Percentiles rank a stretch among this genome's conserved stretches.
phyloP scores from a whole-genome alignment of 495 filamentous ascomycete genomes.

The Tuber umbilicatum region DNA sequence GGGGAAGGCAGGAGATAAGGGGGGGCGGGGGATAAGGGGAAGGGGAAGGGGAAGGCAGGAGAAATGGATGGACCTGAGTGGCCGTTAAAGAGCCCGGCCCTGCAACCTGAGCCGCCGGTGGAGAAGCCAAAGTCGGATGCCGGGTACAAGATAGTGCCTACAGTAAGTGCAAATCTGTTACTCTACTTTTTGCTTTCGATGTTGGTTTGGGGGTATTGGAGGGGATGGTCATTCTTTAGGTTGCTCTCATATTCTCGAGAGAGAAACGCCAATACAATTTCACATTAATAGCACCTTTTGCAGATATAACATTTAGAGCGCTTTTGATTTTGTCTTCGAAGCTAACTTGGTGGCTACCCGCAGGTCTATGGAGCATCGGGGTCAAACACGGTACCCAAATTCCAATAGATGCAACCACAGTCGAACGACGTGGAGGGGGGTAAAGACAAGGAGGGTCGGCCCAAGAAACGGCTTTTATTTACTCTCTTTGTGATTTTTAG shows the following conservation, averaged over 20 bases:
- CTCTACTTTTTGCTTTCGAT: slow-evolving; percentile 5
- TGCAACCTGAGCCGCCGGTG: background rate
- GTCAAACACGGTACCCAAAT: slow-evolving; percentile 8
- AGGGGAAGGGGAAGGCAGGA: slow-evolving; percentile 20
- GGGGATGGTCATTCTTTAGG: background rate
- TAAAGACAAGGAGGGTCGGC: slow-evolving; percentile 20
- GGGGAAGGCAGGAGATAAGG: no score
- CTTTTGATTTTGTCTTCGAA: background rate
- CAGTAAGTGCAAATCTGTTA: slow-evolving; percentile 25
- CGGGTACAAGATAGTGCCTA: slow-evolving; percentile 38
- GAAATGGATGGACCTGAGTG: slow-evolving; percentile 24
- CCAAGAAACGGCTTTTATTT: slow-evolving; percentile 12
- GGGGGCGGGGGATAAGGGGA: no score
- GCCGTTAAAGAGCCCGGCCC: slow-evolving; percentile 34
- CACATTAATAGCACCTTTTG: background rate
- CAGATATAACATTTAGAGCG: no score
- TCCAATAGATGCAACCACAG: slow-evolving; percentile 11
- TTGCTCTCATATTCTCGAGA: background rate
- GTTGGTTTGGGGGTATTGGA: slow-evolving; percentile 10
- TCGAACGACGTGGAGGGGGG: slow-evolving; percentile 13
- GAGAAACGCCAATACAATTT: slow-evolving; percentile 15
- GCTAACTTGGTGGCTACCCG: slow-evolving; percentile 7
- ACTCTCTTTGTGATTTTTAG: background rate
- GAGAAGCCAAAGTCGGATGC: slow-evolving; percentile 27
- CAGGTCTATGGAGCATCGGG: slow-evolving; percentile 29